These are phyloP conservation scores for Podosphaera fusca DNA, from an alignment of 2,329 filamentous ascomycete genomes.

Conservation along the genomic window DNA sequence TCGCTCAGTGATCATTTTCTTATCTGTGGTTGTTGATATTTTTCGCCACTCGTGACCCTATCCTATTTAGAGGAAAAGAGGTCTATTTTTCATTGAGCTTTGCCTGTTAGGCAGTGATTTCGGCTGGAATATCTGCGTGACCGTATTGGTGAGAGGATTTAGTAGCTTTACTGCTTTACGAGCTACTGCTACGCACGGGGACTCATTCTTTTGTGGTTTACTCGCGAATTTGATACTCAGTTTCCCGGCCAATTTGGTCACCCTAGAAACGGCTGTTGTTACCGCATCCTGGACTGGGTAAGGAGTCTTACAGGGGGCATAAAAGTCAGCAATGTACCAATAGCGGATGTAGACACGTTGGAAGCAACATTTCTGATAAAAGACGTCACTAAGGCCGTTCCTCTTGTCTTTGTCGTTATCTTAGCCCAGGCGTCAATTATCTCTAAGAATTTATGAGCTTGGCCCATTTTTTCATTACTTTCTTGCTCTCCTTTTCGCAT, in stretches of 20 bases:
- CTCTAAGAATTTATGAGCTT: neutral
- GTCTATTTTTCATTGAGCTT: neutral
- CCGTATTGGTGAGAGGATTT: neutral
- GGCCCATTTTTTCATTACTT: neutral
- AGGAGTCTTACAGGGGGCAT: neutral
- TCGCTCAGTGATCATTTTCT: no score
- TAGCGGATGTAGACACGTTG: neutral
- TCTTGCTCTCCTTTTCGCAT: neutral
- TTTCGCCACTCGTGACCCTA: neutral
- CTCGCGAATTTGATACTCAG: neutral
- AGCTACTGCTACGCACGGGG: neutral
- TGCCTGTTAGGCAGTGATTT: neutral
- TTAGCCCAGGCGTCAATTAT: neutral
- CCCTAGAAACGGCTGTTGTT: neutral
- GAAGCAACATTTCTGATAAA: neutral
- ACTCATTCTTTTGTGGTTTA: neutral
- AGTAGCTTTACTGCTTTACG: neutral
- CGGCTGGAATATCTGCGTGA: neutral
- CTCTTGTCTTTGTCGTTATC: neutral
- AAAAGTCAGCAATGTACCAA: neutral
- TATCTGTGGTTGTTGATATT: no score
- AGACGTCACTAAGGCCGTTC: neutral
- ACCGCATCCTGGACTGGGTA: neutral
- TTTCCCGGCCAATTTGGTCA: neutral
- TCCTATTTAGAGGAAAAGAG: neutral